Percentiles rank a stretch among this genome's conserved stretches.
Evolutionary conservation across 768 basidiomycete species (phyloP).

Genomic region (Hericium erinaceus): DNA sequence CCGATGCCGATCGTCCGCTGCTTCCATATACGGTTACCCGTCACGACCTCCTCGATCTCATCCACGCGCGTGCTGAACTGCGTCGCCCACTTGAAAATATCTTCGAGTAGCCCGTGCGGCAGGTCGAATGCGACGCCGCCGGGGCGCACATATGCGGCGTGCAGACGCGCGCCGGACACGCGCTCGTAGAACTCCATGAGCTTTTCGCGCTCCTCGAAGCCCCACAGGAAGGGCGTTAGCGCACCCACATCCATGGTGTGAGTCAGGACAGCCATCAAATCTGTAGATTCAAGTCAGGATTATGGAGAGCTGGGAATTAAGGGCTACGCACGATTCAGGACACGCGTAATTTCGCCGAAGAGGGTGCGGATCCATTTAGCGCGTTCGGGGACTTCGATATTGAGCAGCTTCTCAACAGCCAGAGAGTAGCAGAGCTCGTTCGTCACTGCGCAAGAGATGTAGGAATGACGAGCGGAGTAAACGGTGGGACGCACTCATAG

Average conservation of each 20-base stretch:
- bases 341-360: slow-evolving; percentile 94
- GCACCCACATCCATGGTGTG: slow-evolving; percentile 98
- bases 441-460: slow-evolving; percentile 63
- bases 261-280: slow-evolving; percentile 94
- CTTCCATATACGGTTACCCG: slow-evolving; percentile 98
- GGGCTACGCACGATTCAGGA: slow-evolving; percentile 72
- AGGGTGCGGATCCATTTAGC: slow-evolving; percentile 97
- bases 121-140: slow-evolving; percentile 97
- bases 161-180: slow-evolving; percentile 94
- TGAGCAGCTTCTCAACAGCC: slow-evolving; percentile 96
- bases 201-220: slow-evolving; percentile 99
- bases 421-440: slow-evolving; percentile 97
- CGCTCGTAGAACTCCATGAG: slow-evolving; percentile 99
- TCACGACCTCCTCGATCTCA: slow-evolving; percentile 97
- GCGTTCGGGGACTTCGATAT: slow-evolving; percentile 92
- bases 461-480: not conserved
- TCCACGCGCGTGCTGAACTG: slow-evolving; percentile 88
- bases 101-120: slow-evolving; percentile 96
- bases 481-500: slow-evolving; percentile 74
- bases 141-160: slow-evolving; percentile 95
- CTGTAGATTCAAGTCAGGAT: slow-evolving; percentile 26
- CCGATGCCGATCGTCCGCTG: slow-evolving; percentile 87
- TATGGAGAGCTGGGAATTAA: not conserved
- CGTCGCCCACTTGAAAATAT: slow-evolving; percentile 97
- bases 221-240: slow-evolving; percentile 97